Evolutionary conservation across 371 early-diverging fungal genomes (phyloP), one percentile per base, ranked within the genome.

Genomic region (Blastocladiella emersonii): DNA sequence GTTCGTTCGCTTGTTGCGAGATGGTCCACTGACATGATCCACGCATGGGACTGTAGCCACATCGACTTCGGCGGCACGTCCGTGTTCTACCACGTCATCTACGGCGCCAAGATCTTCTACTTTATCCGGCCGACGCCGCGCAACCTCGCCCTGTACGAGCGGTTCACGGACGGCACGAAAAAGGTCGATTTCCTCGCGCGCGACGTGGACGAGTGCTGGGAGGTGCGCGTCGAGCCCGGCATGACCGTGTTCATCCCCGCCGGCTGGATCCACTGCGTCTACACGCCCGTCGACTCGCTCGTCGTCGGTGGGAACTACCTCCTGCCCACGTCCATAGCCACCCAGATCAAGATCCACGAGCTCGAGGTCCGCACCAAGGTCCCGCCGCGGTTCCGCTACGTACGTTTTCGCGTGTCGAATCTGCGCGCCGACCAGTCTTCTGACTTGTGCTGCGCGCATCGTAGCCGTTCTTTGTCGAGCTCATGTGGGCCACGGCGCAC

Each of bases 181-280:
- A 70, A 34, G 4, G 61, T 59, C 34, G 67, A 30, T 6, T 55
- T 53, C 48, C 43, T 57, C 12, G 39, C 17, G 12, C 23, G 25
- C 7, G 8, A 25, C 65, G 88, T 87, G 19, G 77, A 83, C 57
- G 80, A 81, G 44, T 87, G 89, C 49, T 75, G 77, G 59, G 76
- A 79, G 49, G 84, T 89, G 5, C 71, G 79, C n/a, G 66, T 92
- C 0, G 62, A 74, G 13, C 82, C 88, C 10, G 90, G 89, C 30
- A 86, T 87, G 63, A 90, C 90, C 34, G 80, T 85, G 86, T 64
- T 39, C 41, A 92, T 95, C 61, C 95, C 95, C 10, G 81, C 89
- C 23, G 95, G 94, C 27, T 95, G 95, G 95, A 93, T 95, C 62
- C 94, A 95, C 73, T 88, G 92, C 0, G 94, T 93, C 3, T 87